Conservation (phyloP, 23 red algal genomes). For the Gracilaria vermiculophylla region DNA sequence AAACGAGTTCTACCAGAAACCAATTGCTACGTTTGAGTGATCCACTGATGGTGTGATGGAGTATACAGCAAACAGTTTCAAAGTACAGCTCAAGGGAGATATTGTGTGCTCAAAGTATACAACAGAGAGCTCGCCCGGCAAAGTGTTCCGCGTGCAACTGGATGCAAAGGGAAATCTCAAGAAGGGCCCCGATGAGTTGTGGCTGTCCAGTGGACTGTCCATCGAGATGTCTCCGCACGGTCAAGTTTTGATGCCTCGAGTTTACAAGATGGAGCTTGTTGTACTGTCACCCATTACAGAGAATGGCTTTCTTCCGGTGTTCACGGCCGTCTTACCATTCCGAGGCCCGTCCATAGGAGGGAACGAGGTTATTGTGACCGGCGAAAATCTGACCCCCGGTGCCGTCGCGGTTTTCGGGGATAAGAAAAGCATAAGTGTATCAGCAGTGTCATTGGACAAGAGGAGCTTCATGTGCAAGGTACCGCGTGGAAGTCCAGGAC, state of each 20-base stretch:
- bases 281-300: conserved; percentile 10
- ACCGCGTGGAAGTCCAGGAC: conserved; percentile 36
- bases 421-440: conserved; percentile 30
- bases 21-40: conserved; percentile 61
- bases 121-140: conserved; percentile 44
- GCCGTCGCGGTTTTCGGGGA: conserved; percentile 59
- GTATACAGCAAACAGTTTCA: conserved; percentile 53
- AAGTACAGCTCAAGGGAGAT: conserved; percentile 63
- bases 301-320: background rate
- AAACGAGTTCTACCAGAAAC: conserved; percentile 35
- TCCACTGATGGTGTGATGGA: conserved; percentile 68
- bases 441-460: conserved; percentile 43
- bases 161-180: conserved; percentile 7
- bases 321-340: conserved; percentile 57
- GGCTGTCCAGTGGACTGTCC: conserved; percentile 34
- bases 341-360: conserved; percentile 41
- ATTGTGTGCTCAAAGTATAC: conserved; percentile 69
- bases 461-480: conserved; percentile 53
- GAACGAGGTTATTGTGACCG: conserved; percentile 63
- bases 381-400: conserved; percentile 16
- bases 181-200: conserved; percentile 39
- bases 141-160: conserved; percentile 57
- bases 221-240: conserved; percentile 59
- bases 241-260: conserved; percentile 66
- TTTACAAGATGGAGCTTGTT: conserved; percentile 52